These are phyloP conservation scores for Vitis rupestris DNA, from an alignment of 164 flowering plant species.

Conservation along the genomic window DNA sequence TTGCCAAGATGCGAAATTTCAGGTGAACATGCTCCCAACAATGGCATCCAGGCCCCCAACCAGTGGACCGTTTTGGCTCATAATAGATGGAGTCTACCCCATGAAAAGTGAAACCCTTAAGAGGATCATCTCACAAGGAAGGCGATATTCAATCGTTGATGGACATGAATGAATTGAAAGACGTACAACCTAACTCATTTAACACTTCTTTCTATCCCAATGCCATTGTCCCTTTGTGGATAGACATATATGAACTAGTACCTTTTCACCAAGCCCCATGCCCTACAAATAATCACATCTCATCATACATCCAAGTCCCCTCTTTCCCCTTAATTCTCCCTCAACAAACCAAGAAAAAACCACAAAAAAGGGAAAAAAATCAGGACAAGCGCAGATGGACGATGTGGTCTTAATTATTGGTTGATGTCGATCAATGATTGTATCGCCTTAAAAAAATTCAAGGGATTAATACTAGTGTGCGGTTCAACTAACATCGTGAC, in stretches of 20 bases:
- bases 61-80: not conserved
- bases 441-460: no score
- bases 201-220: not conserved
- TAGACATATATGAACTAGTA: not conserved
- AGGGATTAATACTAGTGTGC: no score
- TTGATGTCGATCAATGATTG: no score
- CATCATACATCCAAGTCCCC: not conserved
- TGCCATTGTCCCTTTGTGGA: constrained; percentile 4
- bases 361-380: no score
- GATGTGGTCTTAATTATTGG: no score
- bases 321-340: not conserved
- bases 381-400: no score
- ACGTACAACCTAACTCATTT: constrained; percentile 14
- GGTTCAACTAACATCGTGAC: no score
- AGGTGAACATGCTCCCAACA: no score
- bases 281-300: not conserved
- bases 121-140: not conserved
- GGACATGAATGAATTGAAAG: not conserved
- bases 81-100: not conserved
- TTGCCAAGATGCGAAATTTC: no score
- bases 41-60: not conserved
- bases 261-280: not conserved
- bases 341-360: no score
- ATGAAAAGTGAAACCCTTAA: not conserved
- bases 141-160: not conserved